phyloP scores from a whole-genome alignment of 179 eudicot genomes.

The Spinacia oleracea region DNA sequence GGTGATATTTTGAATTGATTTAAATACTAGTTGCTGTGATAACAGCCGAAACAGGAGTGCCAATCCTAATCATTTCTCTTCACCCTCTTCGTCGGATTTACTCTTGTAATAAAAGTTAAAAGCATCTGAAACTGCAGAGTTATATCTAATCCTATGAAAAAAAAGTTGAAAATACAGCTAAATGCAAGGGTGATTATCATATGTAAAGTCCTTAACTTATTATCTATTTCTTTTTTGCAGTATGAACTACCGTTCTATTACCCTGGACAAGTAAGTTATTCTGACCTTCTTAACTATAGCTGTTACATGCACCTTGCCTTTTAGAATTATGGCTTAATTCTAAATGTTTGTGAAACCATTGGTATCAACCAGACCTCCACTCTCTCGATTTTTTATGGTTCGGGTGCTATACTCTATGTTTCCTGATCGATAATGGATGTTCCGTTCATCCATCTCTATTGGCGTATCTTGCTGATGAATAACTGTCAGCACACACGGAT shows the following conservation, averaged over 20 bases:
- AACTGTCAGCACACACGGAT: background rate
- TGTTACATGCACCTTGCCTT: background rate
- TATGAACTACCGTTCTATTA: slow-evolving; percentile 97
- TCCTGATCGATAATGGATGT: background rate
- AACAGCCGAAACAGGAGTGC: too few species aligned
- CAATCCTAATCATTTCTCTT: too few species aligned
- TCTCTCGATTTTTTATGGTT: background rate
- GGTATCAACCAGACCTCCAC: background rate
- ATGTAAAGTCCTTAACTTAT: slow-evolving; percentile 24
- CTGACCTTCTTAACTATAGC: slow-evolving; percentile 3
- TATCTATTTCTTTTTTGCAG: slow-evolving; percentile 48
- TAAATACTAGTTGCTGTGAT: too few species aligned
- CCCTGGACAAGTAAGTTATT: slow-evolving; percentile 92
- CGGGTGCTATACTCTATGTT: background rate
- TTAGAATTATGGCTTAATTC: background rate
- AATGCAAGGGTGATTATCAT: slow-evolving; percentile 53
- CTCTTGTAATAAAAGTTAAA: too few species aligned
- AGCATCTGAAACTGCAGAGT: too few species aligned
- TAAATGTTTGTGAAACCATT: background rate
- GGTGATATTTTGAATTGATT: too few species aligned
- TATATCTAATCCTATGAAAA: too few species aligned
- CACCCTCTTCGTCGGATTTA: too few species aligned
- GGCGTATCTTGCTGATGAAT: background rate
- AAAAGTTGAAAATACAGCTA: too few species aligned
- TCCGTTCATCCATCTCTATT: background rate